Evolutionary conservation across 2,329 filamentous ascomycete species (phyloP).

Genomic region (Dothideomycetes sp.): DNA sequence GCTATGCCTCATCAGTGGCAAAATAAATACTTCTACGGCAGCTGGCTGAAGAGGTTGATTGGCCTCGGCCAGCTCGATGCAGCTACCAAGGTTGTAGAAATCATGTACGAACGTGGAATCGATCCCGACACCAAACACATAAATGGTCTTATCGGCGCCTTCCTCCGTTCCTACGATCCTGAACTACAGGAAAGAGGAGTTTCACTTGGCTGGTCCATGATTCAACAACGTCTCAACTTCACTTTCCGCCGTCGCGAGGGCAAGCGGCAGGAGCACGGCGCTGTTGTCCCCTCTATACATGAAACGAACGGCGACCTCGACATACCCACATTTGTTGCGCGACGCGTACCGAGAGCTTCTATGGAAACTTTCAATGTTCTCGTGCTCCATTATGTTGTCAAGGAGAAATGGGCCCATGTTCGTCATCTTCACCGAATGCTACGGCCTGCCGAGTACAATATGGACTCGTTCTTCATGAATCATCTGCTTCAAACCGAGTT

Average conservation of each 20-base stretch:
- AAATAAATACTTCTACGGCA: constrained; percentile 76
- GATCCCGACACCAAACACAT: constrained; percentile 62
- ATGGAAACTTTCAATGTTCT: constrained; percentile 70
- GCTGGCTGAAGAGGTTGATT: constrained; percentile 79
- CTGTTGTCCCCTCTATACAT: not conserved
- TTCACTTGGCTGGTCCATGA: constrained; percentile 64
- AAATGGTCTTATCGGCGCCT: constrained; percentile 72
- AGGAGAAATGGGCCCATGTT: constrained; percentile 47
- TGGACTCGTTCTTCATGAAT: constrained; percentile 69
- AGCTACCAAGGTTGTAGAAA: constrained; percentile 59
- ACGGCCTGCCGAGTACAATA: constrained; percentile 49
- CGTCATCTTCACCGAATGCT: constrained; percentile 53
- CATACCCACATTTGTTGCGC: constrained; percentile 18
- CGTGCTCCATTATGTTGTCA: constrained; percentile 58
- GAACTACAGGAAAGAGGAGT: constrained; percentile 49
- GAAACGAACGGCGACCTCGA: constrained; percentile 1
- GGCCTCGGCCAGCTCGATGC: constrained; percentile 49
- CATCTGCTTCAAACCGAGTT: constrained; percentile 49
- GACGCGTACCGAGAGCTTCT: constrained; percentile 47
- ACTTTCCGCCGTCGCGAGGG: constrained; percentile 33
- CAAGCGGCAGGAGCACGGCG: not conserved
- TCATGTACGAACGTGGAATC: constrained; percentile 62
- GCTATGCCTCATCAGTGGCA: constrained; percentile 41
- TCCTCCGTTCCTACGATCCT: constrained; percentile 49
- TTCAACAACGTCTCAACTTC: constrained; percentile 54